Base-by-base conservation (phyloP, 345 rosid species). In the Gossypium stocksii region DNA sequence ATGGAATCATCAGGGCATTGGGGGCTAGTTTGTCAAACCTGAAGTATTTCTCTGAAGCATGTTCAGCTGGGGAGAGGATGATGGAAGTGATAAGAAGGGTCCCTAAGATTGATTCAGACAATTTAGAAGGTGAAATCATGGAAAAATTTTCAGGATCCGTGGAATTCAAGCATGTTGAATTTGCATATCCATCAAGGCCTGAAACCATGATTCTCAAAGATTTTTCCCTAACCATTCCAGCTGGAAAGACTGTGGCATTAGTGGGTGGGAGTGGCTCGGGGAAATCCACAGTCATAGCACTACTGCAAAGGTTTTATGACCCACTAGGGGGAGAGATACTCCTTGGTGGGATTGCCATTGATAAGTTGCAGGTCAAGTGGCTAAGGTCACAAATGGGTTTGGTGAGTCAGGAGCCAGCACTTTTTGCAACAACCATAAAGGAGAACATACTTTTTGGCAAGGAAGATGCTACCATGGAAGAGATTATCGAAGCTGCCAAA, bases 191-290 rank as follows among this genome's bases (percentile, higher is more conserved):
- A 71, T 91, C 98, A 2, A 88, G 95, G 79, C 89, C 91, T 0
- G 93, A 90, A 54, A 85, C 76, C 79, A 74, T 56, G 9, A 84
- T 91, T 71, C 87, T 93, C 34, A 54, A 77, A 29, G 83, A 89
- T 22, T 93, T 93, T 63, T 77, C 87, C 82, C 80, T 93, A 3
- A 83, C 56, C 61, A 74, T 93, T 15, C 97, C 96, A 9, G 78
- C 93, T 0, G 97, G 93, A 23, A 90, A 76, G 76, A 93, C 95
- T 0, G 84, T 90, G 67, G 98, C 98, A 25, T 78, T 93, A 71
- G 97, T 93, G 29, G 98, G 98, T 7, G 84, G 92, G 34, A 93
- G 98, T 61, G 98, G 98, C 25, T 93, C 98, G 0, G 98, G 98
- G 3, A 93, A 93, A 83, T 93, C 98, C 19, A 93, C 97, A 0